Percentiles rank a stretch among this genome's conserved stretches.
phyloP scores from a whole-genome alignment of 106 monocot species.

The Acanthochlamys bracteata region DNA sequence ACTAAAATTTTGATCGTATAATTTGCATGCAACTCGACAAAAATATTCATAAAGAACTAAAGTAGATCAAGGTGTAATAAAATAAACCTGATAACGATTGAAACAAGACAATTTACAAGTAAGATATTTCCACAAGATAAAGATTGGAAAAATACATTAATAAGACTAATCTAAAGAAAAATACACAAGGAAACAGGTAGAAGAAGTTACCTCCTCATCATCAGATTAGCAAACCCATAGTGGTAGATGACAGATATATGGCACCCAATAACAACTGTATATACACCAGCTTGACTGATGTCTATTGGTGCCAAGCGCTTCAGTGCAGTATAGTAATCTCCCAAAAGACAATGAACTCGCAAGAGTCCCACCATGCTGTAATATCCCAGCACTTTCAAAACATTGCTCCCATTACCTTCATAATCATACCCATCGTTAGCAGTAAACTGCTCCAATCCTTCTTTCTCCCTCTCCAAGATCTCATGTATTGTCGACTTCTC shows the following conservation, averaged over 20 bases:
- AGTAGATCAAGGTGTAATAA: no score
- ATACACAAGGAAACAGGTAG: not conserved
- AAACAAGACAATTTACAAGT: no score
- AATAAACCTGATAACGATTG: no score
- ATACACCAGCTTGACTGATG: constrained; percentile 82
- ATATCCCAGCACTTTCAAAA: constrained; percentile 92
- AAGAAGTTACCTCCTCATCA: constrained; percentile 64
- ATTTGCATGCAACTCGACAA: no score
- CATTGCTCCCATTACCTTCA: constrained; percentile 78
- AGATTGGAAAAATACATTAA: no score
- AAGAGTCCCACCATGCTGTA: constrained; percentile 95
- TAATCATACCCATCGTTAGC: constrained; percentile 91
- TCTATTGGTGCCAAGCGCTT: constrained; percentile 90
- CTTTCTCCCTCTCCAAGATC: constrained; percentile 89
- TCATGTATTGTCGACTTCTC: constrained; percentile 82
- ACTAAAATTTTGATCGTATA: no score
- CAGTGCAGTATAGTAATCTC: constrained; percentile 81
- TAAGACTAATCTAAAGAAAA: no score
- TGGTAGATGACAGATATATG: constrained; percentile 93
- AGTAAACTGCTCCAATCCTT: constrained; percentile 82
- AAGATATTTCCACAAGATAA: no score
- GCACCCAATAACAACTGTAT: constrained; percentile 88
- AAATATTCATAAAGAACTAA: no score
- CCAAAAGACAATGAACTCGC: constrained; percentile 85
- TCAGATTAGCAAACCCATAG: constrained; percentile 90